A percentile compares a stretch with the other conserved stretches of the same genome.
Conservation (phyloP, 1,139 yeast genomes). For the Hyphopichia burtonii region DNA sequence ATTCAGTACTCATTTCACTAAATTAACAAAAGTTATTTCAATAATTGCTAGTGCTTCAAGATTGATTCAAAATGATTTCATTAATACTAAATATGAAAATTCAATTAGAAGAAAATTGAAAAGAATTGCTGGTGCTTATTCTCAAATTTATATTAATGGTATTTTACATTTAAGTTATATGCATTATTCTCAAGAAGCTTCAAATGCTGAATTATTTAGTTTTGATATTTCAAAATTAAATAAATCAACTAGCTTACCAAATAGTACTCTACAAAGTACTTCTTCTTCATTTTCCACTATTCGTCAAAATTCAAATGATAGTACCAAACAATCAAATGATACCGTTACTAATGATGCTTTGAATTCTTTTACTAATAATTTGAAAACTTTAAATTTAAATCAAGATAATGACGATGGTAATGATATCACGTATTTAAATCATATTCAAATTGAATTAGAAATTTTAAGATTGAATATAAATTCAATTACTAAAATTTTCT, state of each 20-base stretch:
- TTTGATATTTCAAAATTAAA: constrained; percentile 33
- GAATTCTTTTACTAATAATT: not conserved
- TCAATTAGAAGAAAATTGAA: constrained; percentile 49
- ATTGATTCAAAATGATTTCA: constrained; percentile 50
- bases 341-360: constrained; percentile 1
- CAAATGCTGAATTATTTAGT: constrained; percentile 31
- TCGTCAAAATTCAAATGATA: constrained; percentile 16
- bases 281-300: constrained; percentile 27
- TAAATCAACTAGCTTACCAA: constrained; percentile 22
- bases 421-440: constrained; percentile 28
- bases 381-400: constrained; percentile 3
- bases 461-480: constrained; percentile 32
- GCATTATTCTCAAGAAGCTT: constrained; percentile 25
- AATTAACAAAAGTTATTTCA: constrained; percentile 48
- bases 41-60: constrained; percentile 52
- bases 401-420: constrained; percentile 9
- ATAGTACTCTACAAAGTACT: constrained; percentile 15
- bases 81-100: constrained; percentile 41
- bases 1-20: constrained; percentile 52
- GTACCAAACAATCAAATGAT: constrained; percentile 2
- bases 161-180: constrained; percentile 48
- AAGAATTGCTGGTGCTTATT: constrained; percentile 50
- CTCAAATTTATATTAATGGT: constrained; percentile 62
- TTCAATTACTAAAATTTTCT: constrained; percentile 25
- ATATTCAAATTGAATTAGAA: constrained; percentile 37